These are phyloP conservation scores for Yamadazyma trypodendri DNA, from an alignment of 1,139 yeast species.

Conservation along the genomic window DNA sequence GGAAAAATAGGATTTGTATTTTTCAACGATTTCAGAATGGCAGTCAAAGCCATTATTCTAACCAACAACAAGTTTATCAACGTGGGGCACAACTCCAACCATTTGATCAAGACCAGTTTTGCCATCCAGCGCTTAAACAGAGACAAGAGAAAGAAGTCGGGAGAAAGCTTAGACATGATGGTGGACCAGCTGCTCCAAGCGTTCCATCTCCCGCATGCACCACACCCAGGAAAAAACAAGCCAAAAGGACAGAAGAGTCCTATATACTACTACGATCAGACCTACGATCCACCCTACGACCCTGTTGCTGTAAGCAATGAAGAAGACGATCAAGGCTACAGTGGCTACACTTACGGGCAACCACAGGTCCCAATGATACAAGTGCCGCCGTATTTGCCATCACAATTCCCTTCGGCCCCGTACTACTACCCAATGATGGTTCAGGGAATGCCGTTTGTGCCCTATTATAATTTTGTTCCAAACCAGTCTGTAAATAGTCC, in stretches of 20 bases:
- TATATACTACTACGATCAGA: conserved; percentile 6
- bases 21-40: conserved; percentile 37
- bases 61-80: conserved; percentile 34
- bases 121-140: conserved; percentile 33
- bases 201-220: background rate
- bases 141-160: conserved; percentile 10
- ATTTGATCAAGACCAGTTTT: conserved; percentile 40
- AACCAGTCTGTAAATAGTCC: conserved; percentile 13
- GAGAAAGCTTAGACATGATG: conserved; percentile 4
- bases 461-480: conserved; percentile 10
- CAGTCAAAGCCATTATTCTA: conserved; percentile 37
- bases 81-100: conserved; percentile 20
- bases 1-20: conserved; percentile 48
- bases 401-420: conserved; percentile 3
- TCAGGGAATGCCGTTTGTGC: conserved; percentile 7
- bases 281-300: background rate
- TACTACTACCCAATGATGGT: conserved; percentile 8
- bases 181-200: background rate
- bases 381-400: conserved; percentile 8
- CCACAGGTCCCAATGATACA: conserved; percentile 8
- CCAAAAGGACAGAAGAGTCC: conserved; percentile 1
- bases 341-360: conserved; percentile 7
- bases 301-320: conserved; percentile 1
- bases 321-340: conserved; percentile 1
- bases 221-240: background rate